Percentiles rank a stretch among this genome's conserved stretches.
Conservation (phyloP, 805 yeast species). For the Hanseniaspora lindneri region DNA sequence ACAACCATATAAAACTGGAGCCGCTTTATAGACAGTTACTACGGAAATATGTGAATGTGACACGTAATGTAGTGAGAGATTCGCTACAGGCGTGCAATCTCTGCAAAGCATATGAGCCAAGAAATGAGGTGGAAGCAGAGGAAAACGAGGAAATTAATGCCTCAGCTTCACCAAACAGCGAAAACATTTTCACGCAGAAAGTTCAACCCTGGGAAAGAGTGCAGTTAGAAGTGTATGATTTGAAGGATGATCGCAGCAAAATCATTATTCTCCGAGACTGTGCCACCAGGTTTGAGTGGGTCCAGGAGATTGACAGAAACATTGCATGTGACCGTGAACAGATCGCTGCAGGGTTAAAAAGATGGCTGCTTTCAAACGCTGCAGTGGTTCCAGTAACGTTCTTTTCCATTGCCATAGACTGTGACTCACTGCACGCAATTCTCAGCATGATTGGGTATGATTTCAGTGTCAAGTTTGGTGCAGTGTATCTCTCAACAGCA, state of each 20-base stretch:
- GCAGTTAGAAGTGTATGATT: not conserved
- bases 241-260: not conserved
- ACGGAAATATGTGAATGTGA: slow-evolving; percentile 23
- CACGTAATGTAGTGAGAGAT: slow-evolving; percentile 20
- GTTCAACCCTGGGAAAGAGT: not conserved
- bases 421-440: slow-evolving; percentile 25
- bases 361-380: slow-evolving; percentile 22
- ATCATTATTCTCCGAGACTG: not conserved
- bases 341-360: slow-evolving; percentile 21
- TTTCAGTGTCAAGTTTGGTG: slow-evolving; percentile 23
- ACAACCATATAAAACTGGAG: slow-evolving; percentile 22
- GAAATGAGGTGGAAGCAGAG: slow-evolving; percentile 17
- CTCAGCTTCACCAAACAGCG: not conserved
- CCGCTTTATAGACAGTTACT: slow-evolving; percentile 19
- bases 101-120: slow-evolving; percentile 16
- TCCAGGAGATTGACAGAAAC: not conserved
- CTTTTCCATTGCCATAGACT: slow-evolving; percentile 25
- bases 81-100: slow-evolving; percentile 23
- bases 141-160: slow-evolving; percentile 19
- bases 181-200: not conserved
- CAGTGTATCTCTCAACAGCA: slow-evolving; percentile 23
- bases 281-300: not conserved
- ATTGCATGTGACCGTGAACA: not conserved
- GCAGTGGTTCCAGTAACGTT: slow-evolving; percentile 25
- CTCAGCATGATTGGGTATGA: slow-evolving; percentile 22